Evolutionary conservation across 1,284 basidiomycete species (phyloP), one percentile per base, ranked within the genome.

Genomic region (Cutaneotrichosporon dermatis): DNA sequence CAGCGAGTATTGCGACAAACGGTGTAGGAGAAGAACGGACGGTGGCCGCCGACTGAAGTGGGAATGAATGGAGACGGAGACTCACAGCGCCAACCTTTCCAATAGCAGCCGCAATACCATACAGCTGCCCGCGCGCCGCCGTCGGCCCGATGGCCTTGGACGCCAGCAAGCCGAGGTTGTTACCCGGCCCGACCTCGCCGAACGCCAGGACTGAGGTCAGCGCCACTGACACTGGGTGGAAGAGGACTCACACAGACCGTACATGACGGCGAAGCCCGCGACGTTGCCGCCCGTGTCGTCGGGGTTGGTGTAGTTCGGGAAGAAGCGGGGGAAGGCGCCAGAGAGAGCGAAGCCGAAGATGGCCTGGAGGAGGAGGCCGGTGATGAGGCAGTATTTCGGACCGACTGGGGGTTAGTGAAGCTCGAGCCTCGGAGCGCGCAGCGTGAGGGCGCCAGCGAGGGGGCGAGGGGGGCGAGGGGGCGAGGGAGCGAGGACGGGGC

Each of bases 331-430:
- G 76, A 92, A 93, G 36, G 85, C 79, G 11, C 89, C 90, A 63
- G 88, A 90, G 86, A 94, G 88, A 74, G 90, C 85, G 75, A 93
- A 94, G 11, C 92, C 92, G 61, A 91, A 81, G 64, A 90, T 59
- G 4, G 88, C 85, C 75, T 92, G 90, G 49, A 79, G 71, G 36
- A 88, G 55, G 33, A 91, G 81, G 42, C 89, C 90, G 36, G 76
- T 69, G 69, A 91, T 89, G 87, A 92, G 88, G 11, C 86, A 87
- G 60, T 83, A 82, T 77, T 72, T 73, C n/a, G 72, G 74, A 3
- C 74, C 71, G 16, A 79, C 57, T 46, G 44, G 15, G 16, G 10
- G 43, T 44, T 13, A 44, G 43, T 13, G 10, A 12, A 13, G 43
- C 25, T 25, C 25, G 25, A 25, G 25, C 25, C 25, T 25, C 25